Conservation (phyloP, 257 asterid species). For the Solanum etuberosum region DNA sequence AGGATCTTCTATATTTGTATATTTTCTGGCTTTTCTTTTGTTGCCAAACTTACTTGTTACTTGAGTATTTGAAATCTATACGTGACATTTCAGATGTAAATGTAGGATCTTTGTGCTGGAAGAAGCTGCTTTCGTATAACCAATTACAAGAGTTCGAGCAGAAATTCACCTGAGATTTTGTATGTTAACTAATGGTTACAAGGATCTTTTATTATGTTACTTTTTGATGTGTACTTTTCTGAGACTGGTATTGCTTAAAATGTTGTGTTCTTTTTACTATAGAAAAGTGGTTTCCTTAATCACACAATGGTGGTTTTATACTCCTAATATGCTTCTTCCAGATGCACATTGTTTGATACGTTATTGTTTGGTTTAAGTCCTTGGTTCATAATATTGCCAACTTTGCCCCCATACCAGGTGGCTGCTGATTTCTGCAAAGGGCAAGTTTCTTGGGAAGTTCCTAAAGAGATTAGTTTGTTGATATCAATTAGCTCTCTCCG, state of each 20-base stretch:
- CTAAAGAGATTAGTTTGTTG: background rate
- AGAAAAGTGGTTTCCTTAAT: background rate
- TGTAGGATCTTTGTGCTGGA: slow-evolving; percentile 71
- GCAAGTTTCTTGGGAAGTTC: background rate
- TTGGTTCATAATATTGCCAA: background rate
- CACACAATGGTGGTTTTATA: background rate
- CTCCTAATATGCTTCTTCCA: background rate
- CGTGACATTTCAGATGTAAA: slow-evolving; percentile 4
- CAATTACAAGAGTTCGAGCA: slow-evolving; percentile 45
- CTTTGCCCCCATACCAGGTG: background rate
- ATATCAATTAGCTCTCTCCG: background rate
- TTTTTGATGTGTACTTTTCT: background rate
- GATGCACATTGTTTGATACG: background rate
- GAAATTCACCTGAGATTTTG: slow-evolving; percentile 67
- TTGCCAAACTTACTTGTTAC: background rate
- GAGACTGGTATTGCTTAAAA: background rate
- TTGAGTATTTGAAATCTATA: background rate
- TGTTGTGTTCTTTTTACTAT: background rate
- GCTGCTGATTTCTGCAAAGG: background rate
- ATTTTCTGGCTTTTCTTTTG: background rate
- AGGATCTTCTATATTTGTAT: background rate
- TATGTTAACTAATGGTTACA: slow-evolving; percentile 26
- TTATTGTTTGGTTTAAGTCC: background rate
- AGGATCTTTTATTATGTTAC: background rate
- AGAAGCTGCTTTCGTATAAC: slow-evolving; percentile 64